A percentile compares a stretch with the other conserved stretches of the same genome.
Conservation (phyloP, 1,284 basidiomycete species). For the Cryptococcus amylolentus region DNA sequence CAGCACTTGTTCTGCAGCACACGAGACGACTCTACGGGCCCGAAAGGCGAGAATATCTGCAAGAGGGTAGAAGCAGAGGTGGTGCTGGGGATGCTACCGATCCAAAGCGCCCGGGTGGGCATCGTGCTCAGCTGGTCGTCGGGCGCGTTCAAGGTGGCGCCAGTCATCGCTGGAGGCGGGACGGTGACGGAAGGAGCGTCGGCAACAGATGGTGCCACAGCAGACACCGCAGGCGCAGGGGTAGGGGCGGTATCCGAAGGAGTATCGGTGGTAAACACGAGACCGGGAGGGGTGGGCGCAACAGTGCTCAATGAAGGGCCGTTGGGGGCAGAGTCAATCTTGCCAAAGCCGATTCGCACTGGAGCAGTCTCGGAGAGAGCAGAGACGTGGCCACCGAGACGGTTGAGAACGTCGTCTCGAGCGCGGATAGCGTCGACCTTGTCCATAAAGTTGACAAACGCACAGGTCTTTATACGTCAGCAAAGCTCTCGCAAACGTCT, state of each 20-base stretch:
- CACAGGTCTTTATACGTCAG: constrained; percentile 69
- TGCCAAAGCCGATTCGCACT: constrained; percentile 95
- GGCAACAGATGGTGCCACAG: constrained; percentile 16
- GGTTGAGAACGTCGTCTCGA: constrained; percentile 92
- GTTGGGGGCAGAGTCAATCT: constrained; percentile 82
- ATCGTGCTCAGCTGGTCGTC: constrained; percentile 55
- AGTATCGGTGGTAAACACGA: constrained; percentile 57
- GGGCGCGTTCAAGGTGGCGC: constrained; percentile 3
- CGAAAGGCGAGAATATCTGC: constrained; percentile 82
- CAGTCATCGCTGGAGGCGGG: constrained; percentile 25
- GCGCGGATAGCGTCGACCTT: constrained; percentile 89
- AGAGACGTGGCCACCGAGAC: constrained; percentile 81
- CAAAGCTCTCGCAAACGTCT: not conserved
- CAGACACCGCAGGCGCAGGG: constrained; percentile 26
- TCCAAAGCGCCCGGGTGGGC: constrained; percentile 90
- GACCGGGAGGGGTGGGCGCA: constrained; percentile 54
- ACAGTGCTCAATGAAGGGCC: constrained; percentile 70
- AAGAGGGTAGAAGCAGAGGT: constrained; percentile 89
- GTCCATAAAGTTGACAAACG: constrained; percentile 97
- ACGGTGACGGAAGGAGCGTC: constrained; percentile 21
- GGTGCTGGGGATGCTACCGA: constrained; percentile 88
- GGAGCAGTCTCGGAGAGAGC: constrained; percentile 88
- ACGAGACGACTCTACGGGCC: constrained; percentile 92
- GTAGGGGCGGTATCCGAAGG: constrained; percentile 19
- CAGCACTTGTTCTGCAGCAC: constrained; percentile 82